Conservation (phyloP, 192 early-diverging fungal species). For the Pecoramyces ruminantium region DNA sequence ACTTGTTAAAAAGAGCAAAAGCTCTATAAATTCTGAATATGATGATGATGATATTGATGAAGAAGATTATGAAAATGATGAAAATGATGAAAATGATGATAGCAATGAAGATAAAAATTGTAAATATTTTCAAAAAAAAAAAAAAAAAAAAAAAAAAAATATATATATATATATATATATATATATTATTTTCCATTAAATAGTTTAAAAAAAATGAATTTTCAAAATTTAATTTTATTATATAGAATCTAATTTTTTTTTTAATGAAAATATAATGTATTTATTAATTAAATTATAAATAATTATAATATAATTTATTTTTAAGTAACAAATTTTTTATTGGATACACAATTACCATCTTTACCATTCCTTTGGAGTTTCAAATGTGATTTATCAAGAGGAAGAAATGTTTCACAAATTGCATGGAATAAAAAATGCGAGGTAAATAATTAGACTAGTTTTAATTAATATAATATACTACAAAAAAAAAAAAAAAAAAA, state of each 20-base stretch:
- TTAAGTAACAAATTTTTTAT: conserved; percentile 4
- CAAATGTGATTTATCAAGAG: conserved; percentile 32
- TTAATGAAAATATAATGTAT: too few relatives aligned
- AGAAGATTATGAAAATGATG: neutral
- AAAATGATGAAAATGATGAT: conserved; percentile 6
- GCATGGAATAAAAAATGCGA: conserved; percentile 41
- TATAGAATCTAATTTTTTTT: neutral
- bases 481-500: too few relatives aligned
- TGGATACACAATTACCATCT: conserved; percentile 19
- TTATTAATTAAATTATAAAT: too few relatives aligned
- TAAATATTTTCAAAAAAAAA: too few relatives aligned
- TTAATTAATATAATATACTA: too few relatives aligned
- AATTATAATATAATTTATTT: too few relatives aligned
- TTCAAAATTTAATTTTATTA: conserved; percentile 4
- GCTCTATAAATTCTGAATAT: neutral
- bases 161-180: too few relatives aligned
- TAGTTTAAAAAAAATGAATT: conserved; percentile 1
- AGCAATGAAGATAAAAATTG: neutral
- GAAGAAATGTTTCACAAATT: conserved; percentile 23
- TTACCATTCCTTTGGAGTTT: conserved; percentile 30
- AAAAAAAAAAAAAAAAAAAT: too few relatives aligned
- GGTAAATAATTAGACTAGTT: too few relatives aligned
- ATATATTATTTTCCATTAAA: neutral
- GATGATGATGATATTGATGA: neutral
- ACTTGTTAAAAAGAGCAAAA: neutral